phyloP scores from a whole-genome alignment of 306 rosid species.

The Ziziphus jujuba region DNA sequence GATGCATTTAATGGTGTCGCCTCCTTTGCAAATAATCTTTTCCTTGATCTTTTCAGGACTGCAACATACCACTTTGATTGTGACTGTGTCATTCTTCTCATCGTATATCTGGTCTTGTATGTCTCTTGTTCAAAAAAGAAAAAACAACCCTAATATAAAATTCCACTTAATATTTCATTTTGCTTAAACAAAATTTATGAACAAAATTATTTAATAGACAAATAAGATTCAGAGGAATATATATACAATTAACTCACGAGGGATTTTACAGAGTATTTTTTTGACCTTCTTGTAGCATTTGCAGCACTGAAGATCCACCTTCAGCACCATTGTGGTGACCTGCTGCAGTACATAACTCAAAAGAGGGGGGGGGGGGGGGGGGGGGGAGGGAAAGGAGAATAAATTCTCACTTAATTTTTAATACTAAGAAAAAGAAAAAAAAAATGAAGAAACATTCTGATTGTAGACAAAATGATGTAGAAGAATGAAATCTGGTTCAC shows the following conservation, averaged over 20 bases:
- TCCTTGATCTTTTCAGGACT: constrained; percentile 71
- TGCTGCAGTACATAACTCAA: constrained; percentile 25
- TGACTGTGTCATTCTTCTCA: too few species aligned
- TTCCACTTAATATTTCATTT: constrained; percentile 3
- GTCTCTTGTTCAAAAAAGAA: too few species aligned
- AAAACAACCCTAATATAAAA: too few species aligned
- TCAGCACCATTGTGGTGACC: constrained; percentile 59
- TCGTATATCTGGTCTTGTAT: too few species aligned
- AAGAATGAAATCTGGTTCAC: constrained; percentile 13
- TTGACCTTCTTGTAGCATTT: constrained; percentile 79
- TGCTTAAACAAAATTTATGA: neutral
- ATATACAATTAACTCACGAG: constrained; percentile 90
- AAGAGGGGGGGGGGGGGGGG: too few species aligned
- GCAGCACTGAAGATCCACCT: constrained; percentile 72
- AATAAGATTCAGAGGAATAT: too few species aligned
- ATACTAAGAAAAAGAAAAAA: neutral
- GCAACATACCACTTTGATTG: too few species aligned
- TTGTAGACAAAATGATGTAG: neutral
- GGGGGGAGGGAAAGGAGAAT: too few species aligned
- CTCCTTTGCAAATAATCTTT: constrained; percentile 60
- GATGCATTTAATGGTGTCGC: constrained; percentile 58
- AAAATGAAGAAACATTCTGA: neutral
- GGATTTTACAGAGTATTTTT: constrained; percentile 61
- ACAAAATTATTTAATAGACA: neutral
- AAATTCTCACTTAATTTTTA: neutral